Evolutionary conservation across 805 yeast genomes (phyloP), one percentile per base, ranked within the genome.

Genomic region (Candida pseudofarinosa): DNA sequence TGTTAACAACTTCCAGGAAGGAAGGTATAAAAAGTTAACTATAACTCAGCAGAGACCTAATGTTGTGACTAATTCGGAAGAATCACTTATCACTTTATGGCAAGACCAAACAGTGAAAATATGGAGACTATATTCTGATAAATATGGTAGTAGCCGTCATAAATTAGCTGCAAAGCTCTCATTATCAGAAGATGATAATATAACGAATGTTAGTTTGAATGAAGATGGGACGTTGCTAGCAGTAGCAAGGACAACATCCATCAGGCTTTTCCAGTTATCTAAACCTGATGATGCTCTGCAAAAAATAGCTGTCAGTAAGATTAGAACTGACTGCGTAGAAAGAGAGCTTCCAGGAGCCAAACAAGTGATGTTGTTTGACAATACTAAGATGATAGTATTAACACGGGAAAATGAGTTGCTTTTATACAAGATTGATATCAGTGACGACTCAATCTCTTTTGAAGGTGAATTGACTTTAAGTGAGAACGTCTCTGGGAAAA

Each of bases 51-150:
- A 73, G 50, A 58, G 62, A 13, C 73, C 83, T 10, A 79, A 77
- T 50, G 72, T 83, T 3, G 53, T 74, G 1, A 56, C 78, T 12
- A 76, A 78, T 47, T 60, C 68, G 37, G 55, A 59, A 4, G 69
- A 74, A 33, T 74, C 82, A 46, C 63, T 81, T 18, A 62, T 91
- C 19, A 73, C 80, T 5, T 74, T 84, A 75, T 91, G 95, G 93
- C 84, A 81, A 53, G 95, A 85, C 51, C 89, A 85, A 58, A 71
- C 76, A 3, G 77, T 91, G 34, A 88, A 88, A 57, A 71, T 93
- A 8, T 93, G 98, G 98, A 69, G 65, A 47, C 55, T 88, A 15
- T 66, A 64, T 13, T 58, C 45, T 54, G 56, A 55, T 13, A 59
- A 52, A 15, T 23, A n/a, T 12, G 16, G 19, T 8, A 60, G 45